A percentile compares a stretch with the other conserved stretches of the same genome.
phyloP scores from a whole-genome alignment of 768 basidiomycete species.

The Exidia glandulosa region DNA sequence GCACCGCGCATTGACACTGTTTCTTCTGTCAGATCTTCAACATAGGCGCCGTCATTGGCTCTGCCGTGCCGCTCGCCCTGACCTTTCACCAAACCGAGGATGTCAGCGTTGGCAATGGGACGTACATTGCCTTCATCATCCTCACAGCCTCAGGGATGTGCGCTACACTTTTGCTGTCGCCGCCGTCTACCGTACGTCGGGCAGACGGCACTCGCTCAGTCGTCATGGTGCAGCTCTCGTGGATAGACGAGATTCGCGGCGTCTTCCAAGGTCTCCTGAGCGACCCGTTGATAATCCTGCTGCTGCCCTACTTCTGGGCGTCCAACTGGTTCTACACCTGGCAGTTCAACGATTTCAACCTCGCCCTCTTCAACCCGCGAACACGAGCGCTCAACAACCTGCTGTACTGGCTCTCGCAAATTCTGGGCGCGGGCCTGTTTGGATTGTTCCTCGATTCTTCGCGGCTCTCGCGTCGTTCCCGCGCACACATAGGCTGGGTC shows the following conservation, averaged over 20 bases:
- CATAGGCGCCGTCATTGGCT: constrained; percentile 31
- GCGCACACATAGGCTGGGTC: constrained; percentile 61
- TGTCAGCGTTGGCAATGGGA: constrained; percentile 29
- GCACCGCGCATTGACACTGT: background rate
- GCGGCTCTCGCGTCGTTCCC: constrained; percentile 45
- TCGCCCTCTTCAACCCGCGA: constrained; percentile 70
- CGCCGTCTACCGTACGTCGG: constrained; percentile 62
- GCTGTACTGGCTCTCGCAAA: constrained; percentile 72
- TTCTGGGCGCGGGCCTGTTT: constrained; percentile 61
- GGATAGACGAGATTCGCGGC: constrained; percentile 63
- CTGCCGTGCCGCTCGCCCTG: constrained; percentile 11
- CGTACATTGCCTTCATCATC: constrained; percentile 63
- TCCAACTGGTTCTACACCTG: constrained; percentile 61
- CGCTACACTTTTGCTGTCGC: constrained; percentile 59
- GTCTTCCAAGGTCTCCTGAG: constrained; percentile 56
- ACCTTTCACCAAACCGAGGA: constrained; percentile 3
- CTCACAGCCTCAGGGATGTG: constrained; percentile 57
- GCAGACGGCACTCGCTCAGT: constrained; percentile 62
- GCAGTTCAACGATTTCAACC: constrained; percentile 76
- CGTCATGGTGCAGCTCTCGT: constrained; percentile 55
- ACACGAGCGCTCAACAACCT: constrained; percentile 67
- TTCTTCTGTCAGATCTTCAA: constrained; percentile 47
- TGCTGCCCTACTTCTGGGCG: constrained; percentile 77
- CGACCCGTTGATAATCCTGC: constrained; percentile 60
- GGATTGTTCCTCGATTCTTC: constrained; percentile 56